A percentile compares a stretch with the other conserved stretches of the same genome.
phyloP scores from a whole-genome alignment of 176 grass and related monocot genomes.

The Avena eriantha region DNA sequence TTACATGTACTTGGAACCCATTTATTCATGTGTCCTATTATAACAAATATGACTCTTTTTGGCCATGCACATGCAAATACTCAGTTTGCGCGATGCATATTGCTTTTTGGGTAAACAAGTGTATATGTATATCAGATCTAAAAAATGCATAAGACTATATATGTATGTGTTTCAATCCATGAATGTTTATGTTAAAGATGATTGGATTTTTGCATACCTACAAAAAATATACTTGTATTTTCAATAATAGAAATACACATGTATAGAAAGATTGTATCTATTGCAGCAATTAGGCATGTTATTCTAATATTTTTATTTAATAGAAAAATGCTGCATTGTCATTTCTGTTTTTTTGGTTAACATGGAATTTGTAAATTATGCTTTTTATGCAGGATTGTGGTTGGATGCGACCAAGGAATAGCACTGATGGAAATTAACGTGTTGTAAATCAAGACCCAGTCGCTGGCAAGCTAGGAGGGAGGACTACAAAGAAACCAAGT shows the following conservation, averaged over 20 bases:
- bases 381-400: background rate
- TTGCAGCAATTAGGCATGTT: background rate
- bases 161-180: too few species aligned
- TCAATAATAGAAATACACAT: too few species aligned
- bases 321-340: too few species aligned
- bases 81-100: background rate
- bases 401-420: background rate
- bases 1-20: background rate
- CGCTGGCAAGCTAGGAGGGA: background rate
- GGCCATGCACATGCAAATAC: background rate
- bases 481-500: background rate
- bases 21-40: background rate
- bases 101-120: background rate
- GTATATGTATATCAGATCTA: too few species aligned
- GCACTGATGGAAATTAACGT: background rate
- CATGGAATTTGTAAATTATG: background rate
- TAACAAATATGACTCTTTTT: background rate
- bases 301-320: background rate
- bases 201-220: too few species aligned
- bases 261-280: too few species aligned
- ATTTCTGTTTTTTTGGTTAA: background rate
- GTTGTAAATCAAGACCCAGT: background rate
- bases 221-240: too few species aligned
- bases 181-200: too few species aligned
- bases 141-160: too few species aligned